phyloP scores from a whole-genome alignment of 495 filamentous ascomycete species.

The Talaromyces trachyspermus region DNA sequence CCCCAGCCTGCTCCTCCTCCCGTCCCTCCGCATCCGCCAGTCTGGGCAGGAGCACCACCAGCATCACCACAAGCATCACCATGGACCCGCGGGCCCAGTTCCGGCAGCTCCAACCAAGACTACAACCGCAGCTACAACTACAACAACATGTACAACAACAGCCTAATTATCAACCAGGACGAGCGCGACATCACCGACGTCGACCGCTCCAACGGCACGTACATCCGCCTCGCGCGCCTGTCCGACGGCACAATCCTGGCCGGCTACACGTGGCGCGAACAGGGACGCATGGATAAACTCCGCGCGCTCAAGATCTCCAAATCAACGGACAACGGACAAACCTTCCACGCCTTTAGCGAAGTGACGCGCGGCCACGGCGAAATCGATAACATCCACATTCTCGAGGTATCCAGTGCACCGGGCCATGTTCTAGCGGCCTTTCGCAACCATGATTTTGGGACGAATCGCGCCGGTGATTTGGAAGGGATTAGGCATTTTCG shows the following conservation, averaged over 20 bases:
- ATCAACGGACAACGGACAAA: conserved; percentile 30
- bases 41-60: background rate
- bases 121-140: background rate
- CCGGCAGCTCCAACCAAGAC: background rate
- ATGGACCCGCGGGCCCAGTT: background rate
- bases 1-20: too few relatives aligned
- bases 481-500: conserved; percentile 42
- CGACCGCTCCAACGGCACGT: conserved; percentile 30
- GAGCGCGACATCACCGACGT: conserved; percentile 34
- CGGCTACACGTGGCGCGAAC: conserved; percentile 23
- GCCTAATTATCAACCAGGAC: conserved; percentile 24
- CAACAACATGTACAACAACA: background rate
- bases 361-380: conserved; percentile 37
- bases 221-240: conserved; percentile 31
- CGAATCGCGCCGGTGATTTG: conserved; percentile 7
- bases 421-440: conserved; percentile 48
- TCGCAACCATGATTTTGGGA: conserved; percentile 49
- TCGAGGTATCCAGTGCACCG: conserved; percentile 44
- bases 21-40: background rate
- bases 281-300: conserved; percentile 19
- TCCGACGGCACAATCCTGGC: conserved; percentile 34
- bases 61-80: background rate
- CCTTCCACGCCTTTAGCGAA: conserved; percentile 29
- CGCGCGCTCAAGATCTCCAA: conserved; percentile 26
- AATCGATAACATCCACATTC: conserved; percentile 52